A percentile compares a stretch with the other conserved stretches of the same genome.
These are phyloP conservation scores for Ziziphus jujuba DNA, from an alignment of 306 rosid genomes.

Conservation along the genomic window DNA sequence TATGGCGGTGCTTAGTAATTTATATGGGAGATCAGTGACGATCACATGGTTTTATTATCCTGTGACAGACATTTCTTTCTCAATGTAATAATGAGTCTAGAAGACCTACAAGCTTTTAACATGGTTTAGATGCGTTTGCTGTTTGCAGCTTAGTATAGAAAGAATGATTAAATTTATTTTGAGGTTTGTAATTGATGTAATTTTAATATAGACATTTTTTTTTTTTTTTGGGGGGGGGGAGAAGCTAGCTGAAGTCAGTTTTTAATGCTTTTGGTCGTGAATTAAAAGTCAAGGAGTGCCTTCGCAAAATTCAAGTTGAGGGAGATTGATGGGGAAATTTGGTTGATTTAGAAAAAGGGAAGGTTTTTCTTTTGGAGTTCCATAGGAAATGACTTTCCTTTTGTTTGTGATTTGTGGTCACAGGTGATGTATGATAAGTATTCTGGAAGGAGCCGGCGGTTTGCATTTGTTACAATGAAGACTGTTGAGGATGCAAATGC, in stretches of 20 bases:
- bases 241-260: not conserved
- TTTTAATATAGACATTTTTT: not conserved
- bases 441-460: constrained; percentile 90
- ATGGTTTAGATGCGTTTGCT: no score
- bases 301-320: not conserved
- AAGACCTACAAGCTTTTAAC: no score
- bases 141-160: no score
- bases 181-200: not conserved
- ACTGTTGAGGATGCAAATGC: constrained; percentile 84
- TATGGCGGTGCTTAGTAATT: not conserved
- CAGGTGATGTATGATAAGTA: constrained; percentile 96
- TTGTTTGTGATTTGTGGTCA: constrained; percentile 13
- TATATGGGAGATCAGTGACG: not conserved
- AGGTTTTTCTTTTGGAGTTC: no score
- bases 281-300: not conserved
- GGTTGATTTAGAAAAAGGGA: no score
- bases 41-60: not conserved
- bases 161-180: not conserved
- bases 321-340: not conserved
- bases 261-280: not conserved
- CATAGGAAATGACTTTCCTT: not conserved
- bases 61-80: not conserved
- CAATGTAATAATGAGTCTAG: not conserved
- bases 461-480: constrained; percentile 80
- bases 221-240: not conserved